These are phyloP conservation scores for Termitomyces sp. DNA, from an alignment of 1,284 basidiomycete genomes.

Conservation along the genomic window DNA sequence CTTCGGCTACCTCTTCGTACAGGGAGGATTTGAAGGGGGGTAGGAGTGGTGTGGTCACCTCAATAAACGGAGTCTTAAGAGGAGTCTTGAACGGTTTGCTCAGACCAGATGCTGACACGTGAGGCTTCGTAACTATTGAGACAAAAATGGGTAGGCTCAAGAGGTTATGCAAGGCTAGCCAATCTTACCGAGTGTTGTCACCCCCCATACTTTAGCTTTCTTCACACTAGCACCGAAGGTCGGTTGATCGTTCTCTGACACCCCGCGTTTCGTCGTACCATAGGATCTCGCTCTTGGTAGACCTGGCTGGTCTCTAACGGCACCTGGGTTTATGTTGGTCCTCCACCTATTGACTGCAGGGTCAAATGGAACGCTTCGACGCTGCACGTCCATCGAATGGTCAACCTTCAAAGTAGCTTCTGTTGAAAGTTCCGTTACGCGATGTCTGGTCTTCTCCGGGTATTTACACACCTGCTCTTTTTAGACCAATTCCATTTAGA, in stretches of 20 bases:
- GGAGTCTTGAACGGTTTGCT: slow-evolving; percentile 54
- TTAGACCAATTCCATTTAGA: background rate
- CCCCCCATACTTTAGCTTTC: slow-evolving; percentile 31
- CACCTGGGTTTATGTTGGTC: slow-evolving; percentile 5
- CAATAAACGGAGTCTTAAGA: slow-evolving; percentile 33
- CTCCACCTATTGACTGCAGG: background rate
- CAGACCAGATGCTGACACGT: slow-evolving; percentile 33
- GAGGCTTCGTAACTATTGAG: slow-evolving; percentile 37
- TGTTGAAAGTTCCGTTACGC: slow-evolving; percentile 47
- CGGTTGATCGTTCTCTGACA: slow-evolving; percentile 9
- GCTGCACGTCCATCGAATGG: background rate
- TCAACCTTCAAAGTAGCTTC: slow-evolving; percentile 22
- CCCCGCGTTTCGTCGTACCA: slow-evolving; percentile 23
- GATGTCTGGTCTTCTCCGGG: slow-evolving; percentile 54
- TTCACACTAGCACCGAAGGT: slow-evolving; percentile 23
- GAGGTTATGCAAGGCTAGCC: background rate
- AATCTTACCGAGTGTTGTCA: slow-evolving; percentile 31
- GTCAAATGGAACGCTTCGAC: slow-evolving; percentile 22
- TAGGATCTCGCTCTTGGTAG: slow-evolving; percentile 5
- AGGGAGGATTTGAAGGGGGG: background rate
- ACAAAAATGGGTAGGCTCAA: background rate
- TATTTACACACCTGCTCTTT: slow-evolving; percentile 64
- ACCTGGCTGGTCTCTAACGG: slow-evolving; percentile 24
- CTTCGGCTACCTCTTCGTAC: background rate
- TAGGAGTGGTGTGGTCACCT: slow-evolving; percentile 7